Evolutionary conservation across 1,284 basidiomycete species (phyloP).

Genomic region (Sporisorium exsertum): DNA sequence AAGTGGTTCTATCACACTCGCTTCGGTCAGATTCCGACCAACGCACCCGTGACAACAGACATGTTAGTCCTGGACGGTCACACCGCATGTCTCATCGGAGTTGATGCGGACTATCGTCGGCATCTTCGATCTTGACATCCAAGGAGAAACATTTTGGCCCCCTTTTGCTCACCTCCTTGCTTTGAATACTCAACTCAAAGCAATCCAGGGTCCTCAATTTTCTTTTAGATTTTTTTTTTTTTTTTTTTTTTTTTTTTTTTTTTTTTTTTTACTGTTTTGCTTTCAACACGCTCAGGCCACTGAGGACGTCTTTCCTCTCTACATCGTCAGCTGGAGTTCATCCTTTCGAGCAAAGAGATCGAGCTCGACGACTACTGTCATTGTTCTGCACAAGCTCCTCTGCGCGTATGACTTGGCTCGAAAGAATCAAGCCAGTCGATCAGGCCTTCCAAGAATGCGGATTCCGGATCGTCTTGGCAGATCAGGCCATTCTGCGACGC

Average conservation of each 20-base stretch:
- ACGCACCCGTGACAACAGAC: neutral
- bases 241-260: neutral
- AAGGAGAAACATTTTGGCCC: neutral
- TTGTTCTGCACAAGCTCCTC: neutral
- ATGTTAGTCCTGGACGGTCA: neutral
- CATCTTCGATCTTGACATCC: slow-evolving; percentile 5
- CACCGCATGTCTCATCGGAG: neutral
- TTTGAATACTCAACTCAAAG: neutral
- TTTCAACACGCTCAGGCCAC: slow-evolving; percentile 6
- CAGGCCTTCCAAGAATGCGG: neutral
- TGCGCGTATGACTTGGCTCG: neutral
- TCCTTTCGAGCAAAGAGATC: too few relatives aligned
- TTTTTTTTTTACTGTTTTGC: too few relatives aligned
- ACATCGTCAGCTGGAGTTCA: neutral
- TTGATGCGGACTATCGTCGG: neutral
- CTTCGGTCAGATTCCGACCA: neutral
- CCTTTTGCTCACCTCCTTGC: slow-evolving; percentile 9
- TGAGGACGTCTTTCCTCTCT: neutral
- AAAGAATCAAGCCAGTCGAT: neutral
- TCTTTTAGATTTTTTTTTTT: neutral
- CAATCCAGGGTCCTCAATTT: slow-evolving; percentile 11
- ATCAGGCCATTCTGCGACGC: slow-evolving; percentile 15
- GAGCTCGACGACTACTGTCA: neutral
- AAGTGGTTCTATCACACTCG: neutral
- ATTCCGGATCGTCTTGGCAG: slow-evolving; percentile 1